Conservation (phyloP, 139 green algal species). For the Coelastrella sp. region DNA sequence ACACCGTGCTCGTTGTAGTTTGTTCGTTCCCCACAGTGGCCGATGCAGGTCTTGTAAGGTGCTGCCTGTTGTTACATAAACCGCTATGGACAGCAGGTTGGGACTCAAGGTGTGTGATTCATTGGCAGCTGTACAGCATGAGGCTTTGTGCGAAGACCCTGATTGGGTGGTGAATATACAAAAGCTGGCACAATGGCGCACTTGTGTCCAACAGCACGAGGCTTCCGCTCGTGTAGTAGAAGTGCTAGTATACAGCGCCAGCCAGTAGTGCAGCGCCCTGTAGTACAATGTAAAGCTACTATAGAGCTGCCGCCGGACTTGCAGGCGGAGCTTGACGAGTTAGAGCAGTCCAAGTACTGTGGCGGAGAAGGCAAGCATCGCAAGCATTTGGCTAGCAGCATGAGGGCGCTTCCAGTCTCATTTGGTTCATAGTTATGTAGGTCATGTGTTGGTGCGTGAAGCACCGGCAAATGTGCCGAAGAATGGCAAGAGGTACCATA, state of each 20-base stretch:
- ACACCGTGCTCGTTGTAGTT: too few relatives aligned
- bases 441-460: slow-evolving; percentile 58
- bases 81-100: too few relatives aligned
- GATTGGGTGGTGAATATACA: too few relatives aligned
- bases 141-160: too few relatives aligned
- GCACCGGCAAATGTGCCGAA: slow-evolving; percentile 45
- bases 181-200: not conserved
- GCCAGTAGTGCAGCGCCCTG: not conserved
- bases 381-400: not conserved
- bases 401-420: not conserved
- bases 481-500: slow-evolving; percentile 91
- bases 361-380: slow-evolving; percentile 20
- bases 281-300: slow-evolving; percentile 11
- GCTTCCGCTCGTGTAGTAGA: not conserved
- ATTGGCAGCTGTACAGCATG: too few relatives aligned
- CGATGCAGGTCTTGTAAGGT: too few relatives aligned
- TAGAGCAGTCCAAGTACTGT: slow-evolving; percentile 44
- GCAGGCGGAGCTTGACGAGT: slow-evolving; percentile 42
- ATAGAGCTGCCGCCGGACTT: slow-evolving; percentile 37
- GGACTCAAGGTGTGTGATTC: too few relatives aligned
- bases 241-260: not conserved
- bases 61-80: too few relatives aligned
- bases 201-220: not conserved
- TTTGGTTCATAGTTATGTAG: slow-evolving; percentile 17
- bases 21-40: too few relatives aligned